phyloP scores from a whole-genome alignment of 2,329 filamentous ascomycete species.

The Sclerotinia glacialis region DNA sequence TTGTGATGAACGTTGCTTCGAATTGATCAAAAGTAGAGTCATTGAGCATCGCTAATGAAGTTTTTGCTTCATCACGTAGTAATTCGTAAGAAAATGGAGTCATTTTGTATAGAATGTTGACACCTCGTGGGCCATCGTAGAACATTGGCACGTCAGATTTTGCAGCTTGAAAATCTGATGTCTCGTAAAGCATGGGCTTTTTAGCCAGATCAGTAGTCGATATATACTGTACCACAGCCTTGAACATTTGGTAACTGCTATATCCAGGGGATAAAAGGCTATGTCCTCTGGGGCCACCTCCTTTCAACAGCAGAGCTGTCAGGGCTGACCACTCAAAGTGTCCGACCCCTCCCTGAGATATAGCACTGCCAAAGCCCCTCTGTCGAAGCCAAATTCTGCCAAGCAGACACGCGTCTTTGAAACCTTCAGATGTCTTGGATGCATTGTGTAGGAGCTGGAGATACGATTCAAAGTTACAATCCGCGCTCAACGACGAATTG shows the following conservation, averaged over 20 bases:
- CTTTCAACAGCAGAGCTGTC: conserved; percentile 74
- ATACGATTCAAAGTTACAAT: conserved; percentile 70
- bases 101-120: conserved; percentile 92
- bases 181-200: conserved; percentile 56
- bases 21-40: conserved; percentile 77
- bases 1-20: conserved; percentile 75
- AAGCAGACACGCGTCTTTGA: conserved; percentile 79
- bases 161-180: conserved; percentile 44
- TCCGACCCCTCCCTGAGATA: conserved; percentile 82
- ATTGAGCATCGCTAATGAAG: conserved; percentile 71
- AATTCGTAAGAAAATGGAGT: conserved; percentile 74
- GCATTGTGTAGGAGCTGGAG: conserved; percentile 71
- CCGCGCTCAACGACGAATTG: conserved; percentile 79
- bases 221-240: conserved; percentile 86
- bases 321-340: conserved; percentile 87
- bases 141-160: conserved; percentile 62
- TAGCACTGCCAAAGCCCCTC: conserved; percentile 69
- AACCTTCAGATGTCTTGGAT: conserved; percentile 55
- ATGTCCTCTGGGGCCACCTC: conserved; percentile 69
- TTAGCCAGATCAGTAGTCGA: conserved; percentile 68
- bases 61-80: conserved; percentile 70
- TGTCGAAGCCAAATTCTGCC: conserved; percentile 88
- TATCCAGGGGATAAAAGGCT: conserved; percentile 74
- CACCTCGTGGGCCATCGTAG: conserved; percentile 69
- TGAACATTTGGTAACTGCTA: conserved; percentile 91